A percentile compares a stretch with the other conserved stretches of the same genome.
Conservation (phyloP, 1,284 basidiomycete genomes). For the Leucoagaricus sp. region DNA sequence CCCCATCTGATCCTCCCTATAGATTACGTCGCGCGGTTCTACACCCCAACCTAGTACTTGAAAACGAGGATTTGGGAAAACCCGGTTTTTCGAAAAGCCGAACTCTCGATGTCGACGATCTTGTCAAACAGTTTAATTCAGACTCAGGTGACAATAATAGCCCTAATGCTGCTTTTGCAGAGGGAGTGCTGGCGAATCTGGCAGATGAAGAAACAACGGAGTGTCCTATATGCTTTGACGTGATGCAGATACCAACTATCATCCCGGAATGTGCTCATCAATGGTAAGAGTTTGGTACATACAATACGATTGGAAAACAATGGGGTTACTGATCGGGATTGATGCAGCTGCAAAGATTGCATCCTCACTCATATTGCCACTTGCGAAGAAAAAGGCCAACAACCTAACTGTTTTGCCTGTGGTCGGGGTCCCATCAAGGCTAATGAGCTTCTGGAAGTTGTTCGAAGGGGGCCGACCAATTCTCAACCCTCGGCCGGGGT, state of each 20-base stretch:
- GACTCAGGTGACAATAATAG: conserved; percentile 35
- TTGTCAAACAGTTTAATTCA: conserved; percentile 65
- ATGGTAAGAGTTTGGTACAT: conserved; percentile 48
- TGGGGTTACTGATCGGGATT: background rate
- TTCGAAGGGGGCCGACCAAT: conserved; percentile 40
- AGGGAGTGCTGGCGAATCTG: conserved; percentile 68
- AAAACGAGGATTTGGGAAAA: conserved; percentile 38
- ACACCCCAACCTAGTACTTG: conserved; percentile 78
- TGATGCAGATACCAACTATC: conserved; percentile 70
- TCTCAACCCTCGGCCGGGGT: conserved; percentile 46
- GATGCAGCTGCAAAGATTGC: conserved; percentile 79
- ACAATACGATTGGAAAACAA: background rate
- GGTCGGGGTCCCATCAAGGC: conserved; percentile 67
- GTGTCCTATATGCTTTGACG: conserved; percentile 83
- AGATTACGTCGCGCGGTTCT: conserved; percentile 86
- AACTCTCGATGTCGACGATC: conserved; percentile 56
- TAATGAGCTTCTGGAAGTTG: conserved; percentile 65
- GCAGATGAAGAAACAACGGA: conserved; percentile 52
- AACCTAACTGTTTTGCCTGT: conserved; percentile 74
- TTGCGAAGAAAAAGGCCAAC: conserved; percentile 66
- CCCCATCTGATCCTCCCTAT: conserved; percentile 9
- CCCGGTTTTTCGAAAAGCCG: conserved; percentile 28
- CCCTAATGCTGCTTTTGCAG: conserved; percentile 56
- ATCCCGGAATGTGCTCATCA: conserved; percentile 79
- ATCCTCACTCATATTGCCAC: conserved; percentile 68